Conservation (phyloP, 2,329 filamentous ascomycete species). For the Falciphora oryzae region DNA sequence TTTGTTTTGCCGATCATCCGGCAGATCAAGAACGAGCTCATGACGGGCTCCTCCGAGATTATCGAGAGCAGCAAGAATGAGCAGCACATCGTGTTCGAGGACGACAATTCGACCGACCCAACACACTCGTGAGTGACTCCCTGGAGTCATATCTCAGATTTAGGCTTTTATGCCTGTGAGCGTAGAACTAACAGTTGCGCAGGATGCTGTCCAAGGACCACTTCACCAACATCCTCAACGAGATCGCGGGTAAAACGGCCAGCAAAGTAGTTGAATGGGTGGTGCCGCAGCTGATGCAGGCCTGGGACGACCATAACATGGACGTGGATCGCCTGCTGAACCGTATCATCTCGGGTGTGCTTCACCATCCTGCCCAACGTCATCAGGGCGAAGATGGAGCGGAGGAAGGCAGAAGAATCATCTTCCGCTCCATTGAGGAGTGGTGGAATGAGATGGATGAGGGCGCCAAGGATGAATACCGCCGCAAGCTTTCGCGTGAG, state of each 20-base stretch:
- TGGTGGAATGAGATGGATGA: constrained; percentile 74
- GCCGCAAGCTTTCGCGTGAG: constrained; percentile 67
- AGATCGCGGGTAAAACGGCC: constrained; percentile 77
- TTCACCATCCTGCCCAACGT: constrained; percentile 83
- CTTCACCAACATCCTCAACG: constrained; percentile 84
- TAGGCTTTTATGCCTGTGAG: neutral
- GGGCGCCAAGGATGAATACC: constrained; percentile 59
- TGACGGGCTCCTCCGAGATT: constrained; percentile 79
- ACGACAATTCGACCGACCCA: constrained; percentile 71
- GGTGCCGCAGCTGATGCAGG: constrained; percentile 81
- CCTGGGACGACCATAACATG: constrained; percentile 71
- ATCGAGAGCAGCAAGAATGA: constrained; percentile 79
- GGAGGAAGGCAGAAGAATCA: constrained; percentile 63
- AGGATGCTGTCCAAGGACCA: constrained; percentile 90
- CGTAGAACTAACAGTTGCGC: neutral
- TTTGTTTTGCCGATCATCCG: constrained; percentile 80
- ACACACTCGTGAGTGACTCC: constrained; percentile 5
- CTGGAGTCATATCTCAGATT: neutral
- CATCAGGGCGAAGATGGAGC: constrained; percentile 64
- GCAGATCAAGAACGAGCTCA: constrained; percentile 82
- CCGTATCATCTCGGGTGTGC: constrained; percentile 73
- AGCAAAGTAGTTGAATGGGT: constrained; percentile 76
- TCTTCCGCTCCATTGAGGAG: constrained; percentile 73
- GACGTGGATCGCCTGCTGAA: constrained; percentile 67
- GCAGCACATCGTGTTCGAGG: constrained; percentile 80